Conservation (phyloP, 73 alveolate species). For the Tetrahymena thermophila region DNA sequence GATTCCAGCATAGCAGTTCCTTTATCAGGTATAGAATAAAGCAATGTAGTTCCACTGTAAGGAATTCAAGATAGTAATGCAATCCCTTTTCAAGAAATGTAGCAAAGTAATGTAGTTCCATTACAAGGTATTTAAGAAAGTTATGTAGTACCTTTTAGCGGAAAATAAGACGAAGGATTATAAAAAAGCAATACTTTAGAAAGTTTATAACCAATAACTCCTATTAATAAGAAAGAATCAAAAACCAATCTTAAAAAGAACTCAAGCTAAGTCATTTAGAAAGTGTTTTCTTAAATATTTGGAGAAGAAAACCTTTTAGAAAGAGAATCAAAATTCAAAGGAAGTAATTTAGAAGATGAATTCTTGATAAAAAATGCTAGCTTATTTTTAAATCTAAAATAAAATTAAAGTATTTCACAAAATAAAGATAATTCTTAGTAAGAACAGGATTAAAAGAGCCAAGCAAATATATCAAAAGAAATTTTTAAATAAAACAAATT, state of each 20-base stretch:
- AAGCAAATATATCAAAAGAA: not conserved
- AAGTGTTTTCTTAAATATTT: not conserved
- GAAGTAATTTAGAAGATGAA: not conserved
- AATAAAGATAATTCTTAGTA: not conserved
- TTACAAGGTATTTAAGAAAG: not conserved
- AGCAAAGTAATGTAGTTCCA: not conserved
- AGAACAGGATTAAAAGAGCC: not conserved
- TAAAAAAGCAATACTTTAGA: not conserved
- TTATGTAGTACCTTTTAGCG: not conserved
- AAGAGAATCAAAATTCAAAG: not conserved
- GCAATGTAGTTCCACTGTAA: not conserved
- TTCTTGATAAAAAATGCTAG: not conserved
- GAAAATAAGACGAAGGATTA: not conserved
- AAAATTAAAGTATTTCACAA: not conserved
- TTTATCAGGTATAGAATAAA: not conserved
- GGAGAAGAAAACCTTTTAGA: not conserved
- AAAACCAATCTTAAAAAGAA: not conserved
- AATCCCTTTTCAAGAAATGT: not conserved
- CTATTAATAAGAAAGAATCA: not conserved
- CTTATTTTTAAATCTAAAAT: not conserved
- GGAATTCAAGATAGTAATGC: not conserved
- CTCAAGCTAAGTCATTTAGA: not conserved
- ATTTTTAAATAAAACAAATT: not conserved
- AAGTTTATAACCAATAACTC: not conserved
- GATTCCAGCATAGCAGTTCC: not conserved